Evolutionary conservation across 2,329 filamentous ascomycete species (phyloP), one percentile per base, ranked within the genome.

Genomic region (Plenodomus lindquistii): DNA sequence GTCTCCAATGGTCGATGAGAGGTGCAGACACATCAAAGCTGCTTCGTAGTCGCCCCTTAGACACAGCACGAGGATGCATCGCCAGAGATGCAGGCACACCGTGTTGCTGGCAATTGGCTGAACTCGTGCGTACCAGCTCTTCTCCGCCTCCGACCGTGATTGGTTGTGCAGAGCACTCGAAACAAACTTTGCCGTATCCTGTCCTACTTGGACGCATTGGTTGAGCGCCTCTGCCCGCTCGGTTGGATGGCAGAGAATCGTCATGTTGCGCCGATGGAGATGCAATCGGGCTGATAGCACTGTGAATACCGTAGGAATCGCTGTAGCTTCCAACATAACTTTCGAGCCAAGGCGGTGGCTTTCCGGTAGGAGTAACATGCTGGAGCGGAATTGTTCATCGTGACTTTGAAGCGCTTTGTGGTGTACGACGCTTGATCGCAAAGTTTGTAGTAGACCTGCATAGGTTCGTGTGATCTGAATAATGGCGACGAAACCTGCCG

Each of bases 251-350:
- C 87, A 91, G 9, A 78, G 78, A 0, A 91, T 88, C 0, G 85
- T 86, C 8, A 97, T 79, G 64, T 97, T 97, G 63, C 96, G 91
- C 36, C 94, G 85, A 71, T 96, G 90, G 8, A 99, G 81, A 31
- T 94, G 79, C 22, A 97, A 81, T n/a, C 91, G 87, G 15, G 88
- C 86, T 51, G 90, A 89, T 52, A 96, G 86, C 8, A 97, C 81
- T 63, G 90, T 86, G 24, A 89, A 81, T 8, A 95, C 78, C 0
- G 91, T 88, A 20, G 85, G 83, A 13, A 97, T 78, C 35, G 87
- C 85, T 43, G 86, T 81, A 8, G 90, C 85, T 49, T 94, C 86
- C 36, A 97, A 78, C 7, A 85, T 79, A 7, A 85, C 81, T 22
- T 82, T 79, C 52, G 85, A 86, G 15, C 81, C 77, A 2, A 86